Evolutionary conservation across 148 eudicot species (phyloP), one percentile per base, ranked within the genome.

Genomic region (Suaeda aralocaspica): DNA sequence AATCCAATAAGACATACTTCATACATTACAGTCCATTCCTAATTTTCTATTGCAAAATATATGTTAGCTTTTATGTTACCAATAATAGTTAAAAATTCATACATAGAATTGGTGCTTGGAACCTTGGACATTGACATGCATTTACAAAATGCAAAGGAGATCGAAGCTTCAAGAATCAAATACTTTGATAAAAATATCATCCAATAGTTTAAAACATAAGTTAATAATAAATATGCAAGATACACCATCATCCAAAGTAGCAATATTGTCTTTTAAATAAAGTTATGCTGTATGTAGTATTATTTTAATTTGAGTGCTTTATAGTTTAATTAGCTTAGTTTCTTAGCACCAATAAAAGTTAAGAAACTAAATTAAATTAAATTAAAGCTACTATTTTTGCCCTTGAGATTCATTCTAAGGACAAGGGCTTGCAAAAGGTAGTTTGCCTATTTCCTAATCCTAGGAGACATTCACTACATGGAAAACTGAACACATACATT

Each of bases 331-430:
- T 59, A 29, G 8, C n/a, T 19, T 60, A n/a, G 14, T 60, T 63
- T 42, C 30, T 41, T 14, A 63, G 24, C n/a, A 63, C 30, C 11
- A 63, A 21, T 39, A 63, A 9, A 25, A 57, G 48, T 8, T 19
- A 48, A 45, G 50, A n/a, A 33, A 28, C 21, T n/a, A 25, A 41
- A 12, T 14, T 21, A 7, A 7, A 10, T 12, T 11, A 12, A 25
- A 13, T 14, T 36, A 24, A 13, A 46, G 45, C 24, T 28, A 24
- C 44, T 71, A 18, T 4, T 52, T 49, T 55, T 65, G 76, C 56
- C 76, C 70, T 56, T 73, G 56, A 55, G 44, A 66, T 65, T 24
- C 52, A 73, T 56, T 33, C 28, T 9, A 64, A 46, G 55, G 70
- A 55, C 70, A 45, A 73, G 14, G 14, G n/a, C 13, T 10, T 29